Conservation (phyloP, 169 alveolate genomes). For the Plasmodium gallinaceum region DNA sequence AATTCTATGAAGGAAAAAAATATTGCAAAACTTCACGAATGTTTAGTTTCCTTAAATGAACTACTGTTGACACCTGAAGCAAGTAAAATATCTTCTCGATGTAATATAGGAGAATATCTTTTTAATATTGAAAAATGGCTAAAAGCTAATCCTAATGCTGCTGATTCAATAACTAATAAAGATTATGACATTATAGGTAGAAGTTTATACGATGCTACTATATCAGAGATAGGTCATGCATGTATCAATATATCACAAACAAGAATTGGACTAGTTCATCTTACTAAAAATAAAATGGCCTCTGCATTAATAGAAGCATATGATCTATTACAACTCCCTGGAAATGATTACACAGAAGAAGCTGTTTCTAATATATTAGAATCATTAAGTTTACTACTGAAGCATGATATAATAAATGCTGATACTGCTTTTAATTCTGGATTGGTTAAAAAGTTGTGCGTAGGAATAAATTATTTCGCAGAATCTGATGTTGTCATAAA, state of each 20-base stretch:
- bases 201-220: constrained; percentile 79
- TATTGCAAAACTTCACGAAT: constrained; percentile 77
- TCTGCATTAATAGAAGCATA: constrained; percentile 23
- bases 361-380: constrained; percentile 82
- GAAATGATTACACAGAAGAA: constrained; percentile 80
- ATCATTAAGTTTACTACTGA: constrained; percentile 85
- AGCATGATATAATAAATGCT: constrained; percentile 88
- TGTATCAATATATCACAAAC: constrained; percentile 78
- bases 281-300: constrained; percentile 73
- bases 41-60: constrained; percentile 82
- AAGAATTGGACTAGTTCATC: constrained; percentile 82
- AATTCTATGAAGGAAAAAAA: constrained; percentile 81
- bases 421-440: constrained; percentile 89
- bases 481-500: constrained; percentile 88
- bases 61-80: constrained; percentile 82
- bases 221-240: constrained; percentile 81
- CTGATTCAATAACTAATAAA: constrained; percentile 42
- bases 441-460: constrained; percentile 86
- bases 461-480: constrained; percentile 87
- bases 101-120: constrained; percentile 74
- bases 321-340: constrained; percentile 58
- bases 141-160: constrained; percentile 43
- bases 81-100: constrained; percentile 83
- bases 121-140: constrained; percentile 76
- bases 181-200: constrained; percentile 79